phyloP scores from a whole-genome alignment of 2,329 filamentous ascomycete genomes.

The Fonsecaea multimorphosa region DNA sequence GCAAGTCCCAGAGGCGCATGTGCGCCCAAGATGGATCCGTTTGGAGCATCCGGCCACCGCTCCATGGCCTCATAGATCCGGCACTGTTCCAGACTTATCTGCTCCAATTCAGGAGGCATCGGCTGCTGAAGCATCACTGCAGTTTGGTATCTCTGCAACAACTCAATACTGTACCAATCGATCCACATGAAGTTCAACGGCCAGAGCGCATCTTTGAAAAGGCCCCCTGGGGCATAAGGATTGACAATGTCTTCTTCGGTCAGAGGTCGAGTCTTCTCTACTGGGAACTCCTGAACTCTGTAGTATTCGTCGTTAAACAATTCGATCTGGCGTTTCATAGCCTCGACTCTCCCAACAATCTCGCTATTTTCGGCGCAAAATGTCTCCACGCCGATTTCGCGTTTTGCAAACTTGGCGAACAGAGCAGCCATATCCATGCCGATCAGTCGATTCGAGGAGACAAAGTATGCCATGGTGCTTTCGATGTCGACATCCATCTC shows the following conservation, averaged over 20 bases:
- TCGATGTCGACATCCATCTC: slow-evolving; percentile 57
- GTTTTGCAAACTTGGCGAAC: slow-evolving; percentile 68
- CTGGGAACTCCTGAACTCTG: slow-evolving; percentile 68
- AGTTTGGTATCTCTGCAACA: slow-evolving; percentile 81
- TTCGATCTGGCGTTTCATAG: slow-evolving; percentile 61
- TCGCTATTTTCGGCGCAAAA: slow-evolving; percentile 68
- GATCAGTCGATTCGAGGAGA: slow-evolving; percentile 71
- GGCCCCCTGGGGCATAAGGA: slow-evolving; percentile 70
- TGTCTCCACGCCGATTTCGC: slow-evolving; percentile 66
- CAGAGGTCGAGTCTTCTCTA: slow-evolving; percentile 52
- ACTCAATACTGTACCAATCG: slow-evolving; percentile 77
- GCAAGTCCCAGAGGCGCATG: slow-evolving; percentile 79
- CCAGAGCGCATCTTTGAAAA: slow-evolving; percentile 75
- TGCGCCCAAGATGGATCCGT: slow-evolving; percentile 72
- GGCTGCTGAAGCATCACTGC: slow-evolving; percentile 62
- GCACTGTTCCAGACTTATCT: slow-evolving; percentile 72
- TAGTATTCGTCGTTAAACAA: slow-evolving; percentile 67
- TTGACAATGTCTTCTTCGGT: slow-evolving; percentile 72
- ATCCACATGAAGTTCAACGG: slow-evolving; percentile 74
- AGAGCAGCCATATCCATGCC: slow-evolving; percentile 81
- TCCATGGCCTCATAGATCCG: slow-evolving; percentile 81
- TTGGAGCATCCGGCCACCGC: slow-evolving; percentile 71
- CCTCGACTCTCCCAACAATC: slow-evolving; percentile 54
- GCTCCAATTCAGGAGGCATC: slow-evolving; percentile 60
- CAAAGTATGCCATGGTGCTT: slow-evolving; percentile 71